Base-by-base conservation (phyloP, 176 grass and related monocot species). In the Carex pumila region DNA sequence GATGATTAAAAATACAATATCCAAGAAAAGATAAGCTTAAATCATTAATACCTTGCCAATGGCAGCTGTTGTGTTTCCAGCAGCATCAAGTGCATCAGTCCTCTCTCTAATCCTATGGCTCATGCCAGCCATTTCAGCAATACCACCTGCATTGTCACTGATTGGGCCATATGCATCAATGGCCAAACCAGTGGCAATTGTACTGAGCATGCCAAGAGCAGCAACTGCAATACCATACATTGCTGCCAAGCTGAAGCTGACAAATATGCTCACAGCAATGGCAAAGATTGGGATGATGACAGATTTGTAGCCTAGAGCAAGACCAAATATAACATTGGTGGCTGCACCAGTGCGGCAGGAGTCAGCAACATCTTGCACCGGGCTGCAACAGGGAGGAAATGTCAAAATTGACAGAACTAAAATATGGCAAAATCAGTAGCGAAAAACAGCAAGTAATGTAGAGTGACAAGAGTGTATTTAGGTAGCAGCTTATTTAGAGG, bases 61-160 rank as follows among this genome's bases (percentile, higher is more conserved):
- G 50, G 94, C 94, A 87, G 94, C 94, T 45, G 94, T 97, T 45
- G 94, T 97, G 88, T 97, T 97, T 87, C 94, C 94, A 18, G 94
- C 94, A 85, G 94, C 88, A 89, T 97, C 94, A 0, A 97, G 90
- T 53, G 94, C 94, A 87, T 97, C 94, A 55, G 94, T 97, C 86
- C 90, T 92, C 80, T 97, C 94, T 79, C 94, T 91, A 11, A 97
- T 94, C 84, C 88, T 89, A 14, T 97, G 94, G 87, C 94, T 97
- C 94, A 97, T 97, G 54, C 94, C 94, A 84, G 94, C 94, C 94
- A 97, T 97, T 79, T 97, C 94, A 83, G 94, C 94, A 85, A 97
- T 97, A 25, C 94, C 94, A 90, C 94, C 94, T 80, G 94, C 94
- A 30, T 97, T 97, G 69, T 97, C 94, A 69, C 94, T 97, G 55